Conservation (phyloP, 768 basidiomycete genomes). For the Chalciporus pseudorubinellus region DNA sequence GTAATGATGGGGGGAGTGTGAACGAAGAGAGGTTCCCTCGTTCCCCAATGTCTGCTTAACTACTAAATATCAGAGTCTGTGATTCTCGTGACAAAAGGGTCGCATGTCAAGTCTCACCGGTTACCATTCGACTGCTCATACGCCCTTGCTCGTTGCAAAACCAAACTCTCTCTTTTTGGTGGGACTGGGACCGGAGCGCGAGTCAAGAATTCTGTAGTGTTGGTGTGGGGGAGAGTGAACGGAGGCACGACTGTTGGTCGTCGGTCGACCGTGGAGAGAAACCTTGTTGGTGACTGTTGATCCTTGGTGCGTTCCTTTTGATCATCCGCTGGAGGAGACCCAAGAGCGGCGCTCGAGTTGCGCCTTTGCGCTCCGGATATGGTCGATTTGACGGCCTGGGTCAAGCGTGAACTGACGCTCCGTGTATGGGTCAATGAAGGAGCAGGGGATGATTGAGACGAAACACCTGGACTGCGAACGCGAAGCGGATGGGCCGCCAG, state of each 20-base stretch:
- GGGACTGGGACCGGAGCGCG: constrained; percentile 6
- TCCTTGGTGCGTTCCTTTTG: constrained; percentile 11
- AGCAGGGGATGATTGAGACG: constrained; percentile 9
- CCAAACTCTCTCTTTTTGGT: constrained; percentile 25
- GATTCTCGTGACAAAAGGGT: background rate
- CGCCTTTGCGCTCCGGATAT: constrained; percentile 20
- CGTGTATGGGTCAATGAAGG: constrained; percentile 17
- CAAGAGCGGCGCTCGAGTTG: constrained; percentile 7
- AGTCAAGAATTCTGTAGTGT: constrained; percentile 7
- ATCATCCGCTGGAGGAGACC: constrained; percentile 2
- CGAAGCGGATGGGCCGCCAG: constrained; percentile 15
- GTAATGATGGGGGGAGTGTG: constrained; percentile 40
- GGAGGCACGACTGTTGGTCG: constrained; percentile 2
- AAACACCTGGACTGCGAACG: constrained; percentile 14
- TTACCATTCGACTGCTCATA: constrained; percentile 28
- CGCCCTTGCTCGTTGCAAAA: constrained; percentile 29
- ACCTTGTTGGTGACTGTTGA: constrained; percentile 6
- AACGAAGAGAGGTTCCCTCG: constrained; percentile 29
- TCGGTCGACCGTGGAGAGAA: constrained; percentile 17
- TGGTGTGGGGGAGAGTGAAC: background rate
- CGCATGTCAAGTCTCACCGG: background rate
- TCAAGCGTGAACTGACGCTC: constrained; percentile 18
- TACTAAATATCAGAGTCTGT: background rate
- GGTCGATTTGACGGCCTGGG: constrained; percentile 26
- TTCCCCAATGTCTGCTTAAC: background rate